Conservation (phyloP, 2,329 filamentous ascomycete genomes). For the Pseudopithomyces chartarum region DNA sequence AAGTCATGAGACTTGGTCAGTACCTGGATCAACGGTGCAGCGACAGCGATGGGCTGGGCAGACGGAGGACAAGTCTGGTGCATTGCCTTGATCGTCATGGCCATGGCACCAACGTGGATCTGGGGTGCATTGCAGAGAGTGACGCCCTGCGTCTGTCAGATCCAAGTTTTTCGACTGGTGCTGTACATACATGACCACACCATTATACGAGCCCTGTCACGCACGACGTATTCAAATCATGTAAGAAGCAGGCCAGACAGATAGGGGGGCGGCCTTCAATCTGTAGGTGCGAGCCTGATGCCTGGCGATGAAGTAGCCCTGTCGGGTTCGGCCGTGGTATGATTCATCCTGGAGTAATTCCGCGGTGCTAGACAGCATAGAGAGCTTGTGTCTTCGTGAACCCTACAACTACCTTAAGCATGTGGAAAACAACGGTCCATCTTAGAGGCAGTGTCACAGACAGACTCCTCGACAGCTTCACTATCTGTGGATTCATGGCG, state of each 20-base stretch:
- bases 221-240: constrained; percentile 7
- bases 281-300: too few relatives aligned
- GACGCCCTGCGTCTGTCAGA: constrained; percentile 10
- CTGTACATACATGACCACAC: constrained; percentile 29
- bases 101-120: constrained; percentile 11
- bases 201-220: constrained; percentile 22
- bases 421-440: too few relatives aligned
- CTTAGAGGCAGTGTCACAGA: too few relatives aligned
- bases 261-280: background rate
- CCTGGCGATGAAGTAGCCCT: too few relatives aligned
- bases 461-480: too few relatives aligned
- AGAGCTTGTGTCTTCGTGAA: too few relatives aligned
- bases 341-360: too few relatives aligned
- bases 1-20: constrained; percentile 23
- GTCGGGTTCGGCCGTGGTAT: too few relatives aligned
- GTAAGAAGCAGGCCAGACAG: constrained; percentile 7
- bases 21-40: constrained; percentile 15
- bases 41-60: constrained; percentile 7
- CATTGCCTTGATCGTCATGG: constrained; percentile 1
- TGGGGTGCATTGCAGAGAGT: constrained; percentile 22
- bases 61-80: constrained; percentile 5
- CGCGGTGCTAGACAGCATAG: too few relatives aligned
- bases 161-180: constrained; percentile 11
- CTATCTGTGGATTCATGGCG: too few relatives aligned
- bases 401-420: too few relatives aligned